phyloP scores from a whole-genome alignment of 805 yeast genomes.

The Wickerhamomyces ciferrii region DNA sequence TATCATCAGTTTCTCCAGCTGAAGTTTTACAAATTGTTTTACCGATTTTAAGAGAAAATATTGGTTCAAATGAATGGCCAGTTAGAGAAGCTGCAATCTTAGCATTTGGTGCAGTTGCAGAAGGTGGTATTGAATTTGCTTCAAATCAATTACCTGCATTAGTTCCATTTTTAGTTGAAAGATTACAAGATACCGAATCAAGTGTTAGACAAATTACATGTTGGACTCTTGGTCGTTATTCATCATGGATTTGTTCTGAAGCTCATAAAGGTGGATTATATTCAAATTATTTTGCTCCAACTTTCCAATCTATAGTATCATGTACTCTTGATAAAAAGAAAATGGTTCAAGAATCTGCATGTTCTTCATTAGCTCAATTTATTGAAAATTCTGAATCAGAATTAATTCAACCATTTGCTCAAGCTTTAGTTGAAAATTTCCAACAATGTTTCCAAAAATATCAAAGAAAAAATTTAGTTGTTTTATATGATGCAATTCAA shows the following conservation, averaged over 20 bases:
- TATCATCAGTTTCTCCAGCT: conserved; percentile 64
- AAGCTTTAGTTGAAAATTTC: conserved; percentile 66
- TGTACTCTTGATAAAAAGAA: conserved; percentile 81
- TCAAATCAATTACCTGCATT: conserved; percentile 70
- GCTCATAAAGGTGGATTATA: conserved; percentile 57
- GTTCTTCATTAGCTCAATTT: conserved; percentile 79
- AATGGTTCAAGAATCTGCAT: conserved; percentile 94
- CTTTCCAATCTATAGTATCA: conserved; percentile 67
- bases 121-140: conserved; percentile 74
- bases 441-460: conserved; percentile 69
- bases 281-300: conserved; percentile 67
- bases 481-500: conserved; percentile 86
- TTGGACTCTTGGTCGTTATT: conserved; percentile 90
- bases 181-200: conserved; percentile 70
- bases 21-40: conserved; percentile 62
- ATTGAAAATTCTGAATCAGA: conserved; percentile 70
- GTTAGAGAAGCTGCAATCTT: conserved; percentile 89
- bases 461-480: conserved; percentile 75
- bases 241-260: conserved; percentile 75
- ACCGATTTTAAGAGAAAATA: conserved; percentile 70
- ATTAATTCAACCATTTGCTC: conserved; percentile 50
- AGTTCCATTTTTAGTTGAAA: conserved; percentile 79
- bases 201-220: conserved; percentile 90
- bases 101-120: conserved; percentile 93
- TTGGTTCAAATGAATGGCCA: conserved; percentile 76